Percentiles rank a stretch among this genome's conserved stretches.
Conservation (phyloP, 345 rosid genomes). For the Anastatica hierochuntica region DNA sequence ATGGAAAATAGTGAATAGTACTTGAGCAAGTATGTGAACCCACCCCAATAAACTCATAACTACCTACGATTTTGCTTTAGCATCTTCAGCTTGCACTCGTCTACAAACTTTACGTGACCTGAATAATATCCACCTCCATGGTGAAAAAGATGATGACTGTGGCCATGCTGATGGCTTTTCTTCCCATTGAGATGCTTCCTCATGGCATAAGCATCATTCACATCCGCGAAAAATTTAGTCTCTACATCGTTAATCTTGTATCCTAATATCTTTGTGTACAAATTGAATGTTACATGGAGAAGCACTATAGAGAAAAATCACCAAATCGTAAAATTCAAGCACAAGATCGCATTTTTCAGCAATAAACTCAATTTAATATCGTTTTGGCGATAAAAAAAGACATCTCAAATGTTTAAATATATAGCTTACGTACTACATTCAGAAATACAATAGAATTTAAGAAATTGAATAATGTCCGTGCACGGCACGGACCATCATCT, state of each 20-base stretch:
- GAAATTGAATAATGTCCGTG: too few relatives aligned
- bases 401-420: too few relatives aligned
- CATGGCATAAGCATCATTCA: conserved; percentile 98
- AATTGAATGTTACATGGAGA: conserved; percentile 73
- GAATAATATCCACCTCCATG: conserved; percentile 84
- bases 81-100: conserved; percentile 33
- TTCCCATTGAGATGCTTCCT: conserved; percentile 85
- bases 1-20: background rate
- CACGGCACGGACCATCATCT: too few relatives aligned
- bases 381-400: too few relatives aligned
- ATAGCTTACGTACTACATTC: too few relatives aligned
- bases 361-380: too few relatives aligned
- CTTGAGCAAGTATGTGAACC: background rate
- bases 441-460: too few relatives aligned
- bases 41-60: background rate
- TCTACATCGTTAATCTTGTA: conserved; percentile 89
- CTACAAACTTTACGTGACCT: conserved; percentile 42
- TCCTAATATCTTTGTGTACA: conserved; percentile 76
- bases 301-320: too few relatives aligned
- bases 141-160: conserved; percentile 37
- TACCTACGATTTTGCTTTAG: conserved; percentile 37
- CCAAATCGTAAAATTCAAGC: too few relatives aligned
- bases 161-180: conserved; percentile 60
- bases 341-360: too few relatives aligned
- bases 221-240: conserved; percentile 95